Evolutionary conservation across 2,329 filamentous ascomycete genomes (phyloP), one percentile per base, ranked within the genome.

Genomic region (Blastomyces gilchristii): DNA sequence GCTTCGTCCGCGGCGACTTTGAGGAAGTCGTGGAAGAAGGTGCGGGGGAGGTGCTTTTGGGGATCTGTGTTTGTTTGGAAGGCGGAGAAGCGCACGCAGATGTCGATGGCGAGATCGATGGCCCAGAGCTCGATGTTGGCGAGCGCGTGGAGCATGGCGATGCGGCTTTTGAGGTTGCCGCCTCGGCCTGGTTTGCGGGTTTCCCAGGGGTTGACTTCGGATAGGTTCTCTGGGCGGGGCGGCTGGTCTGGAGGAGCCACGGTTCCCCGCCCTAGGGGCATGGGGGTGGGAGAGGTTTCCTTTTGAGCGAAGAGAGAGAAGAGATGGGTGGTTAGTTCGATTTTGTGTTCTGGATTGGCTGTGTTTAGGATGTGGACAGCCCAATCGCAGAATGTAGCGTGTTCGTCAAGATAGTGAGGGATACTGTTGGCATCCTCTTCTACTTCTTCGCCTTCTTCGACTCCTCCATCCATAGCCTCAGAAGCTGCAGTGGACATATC

Each of bases 41-140:
- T 73, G 2, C 78, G 74, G 0, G 78, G 78, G 3, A 80, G 65
- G 39, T 71, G 69, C 25, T 71, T 58, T 7, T 65, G 63, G 2
- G 63, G 65, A 11, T 68, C 63, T 11, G 63, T 52, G 37, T 70
- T 67, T 2, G 78, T 78, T 45, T 74, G 75, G 64, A 80, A 80
- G 2, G 74, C 72, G 16, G 77, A 75, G 62, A 80, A 80, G 28
- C 78, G 72, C 25, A 79, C 75, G 59, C 78, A 79, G 56, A 80
- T 79, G 67, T 80, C 78, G 34, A 80, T 75, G 11, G 78, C 78
- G 3, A 80, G 71, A 60, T 80, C 78, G 63, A 80, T 80, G 0
- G 78, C 78, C 78, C 78, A 80, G 31, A 78, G 72, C 67, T 80
- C 78, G 31, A 80, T 79, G 61, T 80, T 80, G 22, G 78, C 78